phyloP scores from a whole-genome alignment of 352 stramenopile species.

The Pythium apleroticum region DNA sequence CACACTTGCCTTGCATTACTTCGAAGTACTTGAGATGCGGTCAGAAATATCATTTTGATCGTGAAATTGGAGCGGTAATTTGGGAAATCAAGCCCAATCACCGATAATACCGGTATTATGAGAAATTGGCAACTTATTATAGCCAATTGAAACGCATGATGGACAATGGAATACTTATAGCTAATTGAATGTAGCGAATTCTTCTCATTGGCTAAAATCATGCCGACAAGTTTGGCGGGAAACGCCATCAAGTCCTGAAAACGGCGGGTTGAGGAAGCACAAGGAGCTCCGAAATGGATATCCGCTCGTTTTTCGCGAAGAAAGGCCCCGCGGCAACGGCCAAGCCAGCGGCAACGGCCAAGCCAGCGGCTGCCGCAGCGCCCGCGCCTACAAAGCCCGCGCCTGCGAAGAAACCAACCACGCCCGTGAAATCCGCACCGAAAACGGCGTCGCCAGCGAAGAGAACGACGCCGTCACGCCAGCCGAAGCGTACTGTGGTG shows the following conservation, averaged over 20 bases:
- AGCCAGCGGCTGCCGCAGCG: constrained; percentile 1
- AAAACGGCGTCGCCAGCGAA: constrained; percentile 26
- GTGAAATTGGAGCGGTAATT: no score
- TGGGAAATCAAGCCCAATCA: no score
- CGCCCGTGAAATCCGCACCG: constrained; percentile 19
- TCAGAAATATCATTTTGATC: no score
- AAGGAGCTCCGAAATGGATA: constrained; percentile 54
- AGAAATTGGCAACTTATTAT: no score
- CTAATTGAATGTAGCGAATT: no score
- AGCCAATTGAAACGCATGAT: no score
- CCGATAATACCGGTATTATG: no score
- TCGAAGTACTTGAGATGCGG: no score
- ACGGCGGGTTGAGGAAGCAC: background rate
- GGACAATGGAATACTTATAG: no score
- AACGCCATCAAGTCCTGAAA: constrained; percentile 2
- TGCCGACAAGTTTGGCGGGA: constrained; percentile 25
- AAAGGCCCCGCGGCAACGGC: constrained; percentile 28
- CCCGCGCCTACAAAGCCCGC: constrained; percentile 12
- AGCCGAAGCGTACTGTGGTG: constrained; percentile 46
- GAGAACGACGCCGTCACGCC: constrained; percentile 29
- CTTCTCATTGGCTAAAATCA: constrained; percentile 24
- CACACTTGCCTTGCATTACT: no score
- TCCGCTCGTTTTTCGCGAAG: constrained; percentile 82
- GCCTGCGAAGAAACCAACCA: constrained; percentile 19
- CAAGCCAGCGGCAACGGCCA: constrained; percentile 9